Evolutionary conservation across 768 basidiomycete species (phyloP).

Genomic region (Galerina marginata): DNA sequence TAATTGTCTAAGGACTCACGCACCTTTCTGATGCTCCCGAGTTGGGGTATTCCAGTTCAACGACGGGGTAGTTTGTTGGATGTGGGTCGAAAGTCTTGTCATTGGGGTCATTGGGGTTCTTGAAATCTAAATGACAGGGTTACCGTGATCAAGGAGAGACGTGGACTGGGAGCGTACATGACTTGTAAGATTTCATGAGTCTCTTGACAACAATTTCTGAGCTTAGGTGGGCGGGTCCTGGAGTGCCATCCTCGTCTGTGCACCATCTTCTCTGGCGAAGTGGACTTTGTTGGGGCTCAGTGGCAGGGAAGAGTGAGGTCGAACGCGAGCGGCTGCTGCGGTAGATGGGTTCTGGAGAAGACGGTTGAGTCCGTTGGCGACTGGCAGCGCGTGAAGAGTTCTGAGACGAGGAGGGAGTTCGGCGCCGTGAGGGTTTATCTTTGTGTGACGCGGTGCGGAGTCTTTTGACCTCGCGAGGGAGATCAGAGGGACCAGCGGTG

Average conservation of each 20-base stretch:
- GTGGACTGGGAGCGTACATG: slow-evolving; percentile 45
- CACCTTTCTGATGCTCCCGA: slow-evolving; percentile 71
- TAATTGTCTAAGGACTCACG: slow-evolving; percentile 13
- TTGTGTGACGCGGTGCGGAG: slow-evolving; percentile 34
- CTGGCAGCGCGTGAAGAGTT: slow-evolving; percentile 49
- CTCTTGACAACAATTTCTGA: slow-evolving; percentile 67
- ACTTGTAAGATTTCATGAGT: slow-evolving; percentile 71
- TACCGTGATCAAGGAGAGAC: slow-evolving; percentile 17
- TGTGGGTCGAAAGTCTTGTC: slow-evolving; percentile 71
- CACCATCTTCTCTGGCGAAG: slow-evolving; percentile 54
- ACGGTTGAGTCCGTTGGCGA: slow-evolving; percentile 41
- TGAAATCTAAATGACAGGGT: slow-evolving; percentile 58
- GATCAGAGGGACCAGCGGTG: slow-evolving; percentile 19
- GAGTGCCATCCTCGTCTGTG: slow-evolving; percentile 53
- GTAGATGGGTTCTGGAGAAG: slow-evolving; percentile 63
- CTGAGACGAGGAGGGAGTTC: slow-evolving; percentile 38
- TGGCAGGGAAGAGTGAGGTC: slow-evolving; percentile 53
- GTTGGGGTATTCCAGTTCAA: slow-evolving; percentile 83
- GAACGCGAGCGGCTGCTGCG: slow-evolving; percentile 69
- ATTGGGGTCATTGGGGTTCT: slow-evolving; percentile 63
- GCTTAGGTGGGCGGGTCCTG: slow-evolving; percentile 59
- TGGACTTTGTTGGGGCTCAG: slow-evolving; percentile 40
- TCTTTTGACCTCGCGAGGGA: slow-evolving; percentile 47
- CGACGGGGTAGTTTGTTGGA: slow-evolving; percentile 64
- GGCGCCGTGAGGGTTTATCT: slow-evolving; percentile 38